phyloP scores from a whole-genome alignment of 441 rosid genomes.

The Bruguiera hainesii region DNA sequence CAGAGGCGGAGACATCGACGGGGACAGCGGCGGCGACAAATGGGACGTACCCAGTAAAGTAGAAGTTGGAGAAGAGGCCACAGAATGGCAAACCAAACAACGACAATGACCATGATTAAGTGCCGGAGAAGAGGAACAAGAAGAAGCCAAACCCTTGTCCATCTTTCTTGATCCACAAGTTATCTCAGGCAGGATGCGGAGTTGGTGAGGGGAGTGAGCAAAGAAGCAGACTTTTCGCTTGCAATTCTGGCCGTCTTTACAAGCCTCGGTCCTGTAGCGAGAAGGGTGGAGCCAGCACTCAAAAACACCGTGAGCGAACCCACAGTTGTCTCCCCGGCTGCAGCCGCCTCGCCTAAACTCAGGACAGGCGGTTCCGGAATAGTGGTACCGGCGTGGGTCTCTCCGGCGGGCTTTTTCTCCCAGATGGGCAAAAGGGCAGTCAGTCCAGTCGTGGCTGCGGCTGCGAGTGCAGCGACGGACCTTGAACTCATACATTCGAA shows the following conservation, averaged over 20 bases:
- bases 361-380: constrained; percentile 55
- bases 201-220: constrained; percentile 78
- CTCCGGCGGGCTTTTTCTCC: constrained; percentile 78
- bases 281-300: constrained; percentile 96
- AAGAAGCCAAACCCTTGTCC: not conserved
- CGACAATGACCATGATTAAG: constrained; percentile 24
- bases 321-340: constrained; percentile 76
- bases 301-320: constrained; percentile 85
- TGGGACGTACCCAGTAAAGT: constrained; percentile 55
- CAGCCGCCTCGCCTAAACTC: constrained; percentile 48
- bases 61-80: constrained; percentile 62
- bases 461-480: constrained; percentile 69
- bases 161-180: constrained; percentile 11
- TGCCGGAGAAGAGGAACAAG: constrained; percentile 4
- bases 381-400: constrained; percentile 53
- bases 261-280: constrained; percentile 81
- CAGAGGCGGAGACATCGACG: constrained; percentile 67
- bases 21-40: constrained; percentile 59
- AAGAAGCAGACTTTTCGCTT: constrained; percentile 82
- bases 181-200: constrained; percentile 49
- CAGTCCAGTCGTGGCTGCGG: constrained; percentile 86
- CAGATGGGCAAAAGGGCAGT: constrained; percentile 71
- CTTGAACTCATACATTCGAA: constrained; percentile 78
- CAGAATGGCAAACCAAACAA: constrained; percentile 49
- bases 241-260: constrained; percentile 82